Conservation (phyloP, 139 green algal species). For the Microglena sp. region DNA sequence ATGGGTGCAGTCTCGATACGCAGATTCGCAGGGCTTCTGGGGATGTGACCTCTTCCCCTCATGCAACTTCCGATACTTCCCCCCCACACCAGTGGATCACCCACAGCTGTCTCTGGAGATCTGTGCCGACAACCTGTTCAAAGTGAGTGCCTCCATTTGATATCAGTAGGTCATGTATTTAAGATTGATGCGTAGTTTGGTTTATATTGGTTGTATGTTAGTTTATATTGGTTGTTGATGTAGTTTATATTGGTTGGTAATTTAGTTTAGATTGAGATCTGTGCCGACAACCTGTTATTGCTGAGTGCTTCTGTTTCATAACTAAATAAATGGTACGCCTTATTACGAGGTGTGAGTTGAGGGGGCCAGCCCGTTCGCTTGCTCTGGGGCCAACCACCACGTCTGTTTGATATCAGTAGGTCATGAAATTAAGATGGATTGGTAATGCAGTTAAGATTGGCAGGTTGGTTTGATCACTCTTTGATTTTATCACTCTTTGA, state of each 20-base stretch:
- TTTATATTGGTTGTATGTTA: not conserved
- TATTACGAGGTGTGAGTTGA: too few relatives aligned
- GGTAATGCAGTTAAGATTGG: too few relatives aligned
- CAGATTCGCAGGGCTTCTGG: constrained; percentile 11
- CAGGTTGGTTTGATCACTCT: too few relatives aligned
- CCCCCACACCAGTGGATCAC: constrained; percentile 15
- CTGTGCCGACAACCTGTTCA: constrained; percentile 21
- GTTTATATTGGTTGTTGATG: not conserved
- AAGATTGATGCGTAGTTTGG: not conserved
- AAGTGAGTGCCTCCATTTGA: constrained; percentile 16
- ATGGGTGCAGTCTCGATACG: constrained; percentile 4
- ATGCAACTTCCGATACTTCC: constrained; percentile 45
- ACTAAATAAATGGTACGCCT: too few relatives aligned
- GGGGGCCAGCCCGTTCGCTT: too few relatives aligned
- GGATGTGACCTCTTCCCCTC: constrained; percentile 15
- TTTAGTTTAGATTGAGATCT: not conserved
- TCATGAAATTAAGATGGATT: too few relatives aligned
- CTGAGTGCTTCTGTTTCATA: too few relatives aligned
- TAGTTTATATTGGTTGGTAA: not conserved
- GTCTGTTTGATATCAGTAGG: too few relatives aligned
- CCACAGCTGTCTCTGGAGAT: constrained; percentile 48
- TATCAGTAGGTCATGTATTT: not conserved
- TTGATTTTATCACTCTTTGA: too few relatives aligned
- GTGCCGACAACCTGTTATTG: not conserved
- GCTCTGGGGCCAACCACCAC: too few relatives aligned